A percentile compares a stretch with the other conserved stretches of the same genome.
Evolutionary conservation across 306 rosid species (phyloP).

Genomic region (Lithocarpus polystachyus): DNA sequence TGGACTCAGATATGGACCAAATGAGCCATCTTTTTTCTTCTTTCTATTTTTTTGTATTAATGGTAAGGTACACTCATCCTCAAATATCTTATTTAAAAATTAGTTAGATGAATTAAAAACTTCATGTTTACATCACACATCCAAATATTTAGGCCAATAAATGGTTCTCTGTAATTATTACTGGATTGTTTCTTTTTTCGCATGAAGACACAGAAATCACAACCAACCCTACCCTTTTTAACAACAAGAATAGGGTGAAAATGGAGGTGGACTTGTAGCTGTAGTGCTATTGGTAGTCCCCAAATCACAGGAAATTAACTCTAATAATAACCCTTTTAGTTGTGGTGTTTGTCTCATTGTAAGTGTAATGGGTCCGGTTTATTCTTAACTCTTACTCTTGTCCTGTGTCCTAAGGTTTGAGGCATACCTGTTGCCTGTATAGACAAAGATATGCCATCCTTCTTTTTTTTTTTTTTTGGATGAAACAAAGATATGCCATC

Average conservation of each 20-base stretch:
- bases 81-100: not conserved
- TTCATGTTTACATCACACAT: not conserved
- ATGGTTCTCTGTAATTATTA: not conserved
- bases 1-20: too few species aligned
- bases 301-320: not conserved
- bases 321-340: slow-evolving; percentile 36
- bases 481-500: too few species aligned
- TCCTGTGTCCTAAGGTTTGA: slow-evolving; percentile 46
- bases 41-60: too few species aligned
- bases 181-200: not conserved
- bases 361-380: slow-evolving; percentile 62
- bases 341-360: slow-evolving; percentile 66
- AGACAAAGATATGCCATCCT: slow-evolving; percentile 81
- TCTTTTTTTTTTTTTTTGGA: not conserved
- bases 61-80: too few species aligned
- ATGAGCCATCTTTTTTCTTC: too few species aligned
- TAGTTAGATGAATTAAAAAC: not conserved
- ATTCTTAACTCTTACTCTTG: slow-evolving; percentile 70
- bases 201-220: not conserved
- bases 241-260: not conserved
- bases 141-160: too few species aligned
- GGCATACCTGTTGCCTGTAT: slow-evolving; percentile 62
- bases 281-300: slow-evolving; percentile 4
- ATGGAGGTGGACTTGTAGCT: not conserved
- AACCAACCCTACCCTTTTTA: not conserved